Conservation (phyloP, 306 rosid species). For the Adenanthera pavonina region DNA sequence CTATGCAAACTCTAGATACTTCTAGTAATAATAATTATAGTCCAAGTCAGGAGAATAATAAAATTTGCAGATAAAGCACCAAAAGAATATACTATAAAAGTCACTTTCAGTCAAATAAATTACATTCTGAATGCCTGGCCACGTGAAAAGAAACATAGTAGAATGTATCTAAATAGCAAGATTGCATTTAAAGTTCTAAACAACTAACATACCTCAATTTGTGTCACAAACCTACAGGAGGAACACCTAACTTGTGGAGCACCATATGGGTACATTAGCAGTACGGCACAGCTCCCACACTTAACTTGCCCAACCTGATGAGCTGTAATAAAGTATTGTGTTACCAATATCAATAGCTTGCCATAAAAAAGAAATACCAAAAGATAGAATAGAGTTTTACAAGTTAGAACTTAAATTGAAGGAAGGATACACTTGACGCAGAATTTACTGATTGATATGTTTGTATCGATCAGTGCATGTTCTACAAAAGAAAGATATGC, state of each 20-base stretch:
- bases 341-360: constrained; percentile 8
- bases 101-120: background rate
- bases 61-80: background rate
- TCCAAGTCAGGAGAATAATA: constrained; percentile 5
- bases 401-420: constrained; percentile 23
- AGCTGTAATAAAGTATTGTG: constrained; percentile 56
- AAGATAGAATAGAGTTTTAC: background rate
- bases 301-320: constrained; percentile 86
- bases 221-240: constrained; percentile 75
- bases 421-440: background rate
- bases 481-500: no score
- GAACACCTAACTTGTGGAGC: constrained; percentile 85
- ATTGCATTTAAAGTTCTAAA: background rate
- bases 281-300: constrained; percentile 73
- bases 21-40: constrained; percentile 2
- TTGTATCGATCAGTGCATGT: no score
- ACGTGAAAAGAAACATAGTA: background rate
- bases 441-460: background rate
- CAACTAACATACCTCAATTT: constrained; percentile 69
- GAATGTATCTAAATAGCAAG: background rate
- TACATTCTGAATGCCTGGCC: background rate
- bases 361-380: background rate
- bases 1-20: constrained; percentile 2
- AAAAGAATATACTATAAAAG: background rate
- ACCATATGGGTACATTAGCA: constrained; percentile 88